These are phyloP conservation scores for Candida piceae DNA, from an alignment of 805 yeast species.

Conservation along the genomic window DNA sequence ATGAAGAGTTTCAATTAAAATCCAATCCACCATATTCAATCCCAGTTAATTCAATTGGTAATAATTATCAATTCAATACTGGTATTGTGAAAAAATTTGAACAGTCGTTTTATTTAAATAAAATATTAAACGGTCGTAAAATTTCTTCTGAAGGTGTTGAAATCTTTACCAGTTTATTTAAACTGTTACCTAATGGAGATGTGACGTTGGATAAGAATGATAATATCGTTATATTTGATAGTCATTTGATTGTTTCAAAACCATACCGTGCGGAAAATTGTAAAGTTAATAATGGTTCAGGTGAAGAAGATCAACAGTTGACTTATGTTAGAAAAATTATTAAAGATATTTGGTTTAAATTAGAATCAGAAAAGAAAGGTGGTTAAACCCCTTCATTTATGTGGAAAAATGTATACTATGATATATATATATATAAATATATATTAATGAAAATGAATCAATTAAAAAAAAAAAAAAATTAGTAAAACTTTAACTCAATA, in stretches of 20 bases:
- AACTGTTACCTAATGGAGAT: conserved; percentile 28
- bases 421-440: too few species aligned
- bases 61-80: conserved; percentile 13
- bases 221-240: conserved; percentile 33
- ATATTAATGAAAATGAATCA: too few species aligned
- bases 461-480: background rate
- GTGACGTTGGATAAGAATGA: conserved; percentile 30
- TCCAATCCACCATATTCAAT: conserved; percentile 18
- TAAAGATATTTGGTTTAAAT: conserved; percentile 42
- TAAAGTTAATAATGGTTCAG: conserved; percentile 20
- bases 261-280: conserved; percentile 35
- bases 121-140: conserved; percentile 17
- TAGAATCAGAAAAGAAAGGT: conserved; percentile 45
- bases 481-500: conserved; percentile 24
- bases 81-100: conserved; percentile 18
- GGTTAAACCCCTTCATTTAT: conserved; percentile 31
- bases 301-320: conserved; percentile 25
- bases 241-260: conserved; percentile 33
- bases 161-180: conserved; percentile 21
- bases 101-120: conserved; percentile 19
- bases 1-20: conserved; percentile 19
- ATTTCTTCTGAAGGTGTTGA: conserved; percentile 26
- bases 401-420: too few species aligned
- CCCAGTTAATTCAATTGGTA: conserved; percentile 13
- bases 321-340: conserved; percentile 42